phyloP scores from a whole-genome alignment of 805 yeast species.

The Candida maesae region DNA sequence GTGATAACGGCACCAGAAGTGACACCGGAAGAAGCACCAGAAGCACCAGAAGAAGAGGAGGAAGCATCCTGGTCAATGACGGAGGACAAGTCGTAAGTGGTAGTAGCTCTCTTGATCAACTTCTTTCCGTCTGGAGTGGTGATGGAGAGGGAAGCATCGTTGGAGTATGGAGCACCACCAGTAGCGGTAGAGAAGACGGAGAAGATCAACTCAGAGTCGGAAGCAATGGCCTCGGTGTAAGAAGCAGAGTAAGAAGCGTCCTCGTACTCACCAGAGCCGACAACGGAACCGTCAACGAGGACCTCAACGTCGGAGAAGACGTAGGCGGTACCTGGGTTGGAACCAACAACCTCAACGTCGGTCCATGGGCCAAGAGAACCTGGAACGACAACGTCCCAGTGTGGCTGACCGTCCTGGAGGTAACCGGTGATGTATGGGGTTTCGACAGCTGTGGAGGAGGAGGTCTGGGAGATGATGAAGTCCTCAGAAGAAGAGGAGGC shows the following conservation, averaged over 20 bases:
- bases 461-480: slow-evolving; percentile 18
- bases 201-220: slow-evolving; percentile 13
- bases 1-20: slow-evolving; percentile 18
- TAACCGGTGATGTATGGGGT: slow-evolving; percentile 27
- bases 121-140: slow-evolving; percentile 19
- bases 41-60: slow-evolving; percentile 10
- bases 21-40: slow-evolving; percentile 7
- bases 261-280: slow-evolving; percentile 7
- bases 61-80: slow-evolving; percentile 15
- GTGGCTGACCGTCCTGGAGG: slow-evolving; percentile 26
- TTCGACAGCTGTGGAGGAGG: slow-evolving; percentile 15
- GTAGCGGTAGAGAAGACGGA: slow-evolving; percentile 17
- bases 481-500: slow-evolving; percentile 17
- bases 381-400: slow-evolving; percentile 24
- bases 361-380: slow-evolving; percentile 23
- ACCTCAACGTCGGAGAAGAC: slow-evolving; percentile 19
- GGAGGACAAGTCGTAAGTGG: slow-evolving; percentile 6
- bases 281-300: slow-evolving; percentile 15
- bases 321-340: slow-evolving; percentile 20
- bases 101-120: slow-evolving; percentile 18
- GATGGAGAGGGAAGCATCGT: slow-evolving; percentile 14
- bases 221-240: slow-evolving; percentile 13
- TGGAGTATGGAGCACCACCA: slow-evolving; percentile 22
- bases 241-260: slow-evolving; percentile 15
- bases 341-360: slow-evolving; percentile 19